Percentiles rank a stretch among this genome's conserved stretches.
phyloP scores from a whole-genome alignment of 371 early-diverging fungal genomes.

The Mucor irregularis region DNA sequence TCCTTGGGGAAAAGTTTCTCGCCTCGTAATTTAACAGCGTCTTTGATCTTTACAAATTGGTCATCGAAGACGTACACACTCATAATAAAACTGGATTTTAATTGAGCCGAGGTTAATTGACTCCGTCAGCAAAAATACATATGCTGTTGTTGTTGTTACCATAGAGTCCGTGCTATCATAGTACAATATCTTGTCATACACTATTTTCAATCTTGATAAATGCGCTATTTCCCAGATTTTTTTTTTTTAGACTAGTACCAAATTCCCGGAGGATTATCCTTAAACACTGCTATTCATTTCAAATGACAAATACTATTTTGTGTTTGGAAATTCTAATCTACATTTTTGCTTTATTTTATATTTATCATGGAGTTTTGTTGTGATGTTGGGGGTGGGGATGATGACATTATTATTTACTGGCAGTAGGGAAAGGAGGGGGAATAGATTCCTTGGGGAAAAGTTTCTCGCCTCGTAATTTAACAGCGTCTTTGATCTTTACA shows the following conservation, averaged over 20 bases:
- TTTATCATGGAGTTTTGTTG: neutral
- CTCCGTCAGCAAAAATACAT: too few relatives aligned
- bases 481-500: constrained; percentile 85
- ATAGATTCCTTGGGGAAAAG: constrained; percentile 68
- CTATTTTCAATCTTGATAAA: too few relatives aligned
- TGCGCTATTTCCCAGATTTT: too few relatives aligned
- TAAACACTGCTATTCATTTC: too few relatives aligned
- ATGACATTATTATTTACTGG: constrained; percentile 32
- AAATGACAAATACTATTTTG: too few relatives aligned
- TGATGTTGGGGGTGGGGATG: neutral
- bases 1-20: constrained; percentile 70
- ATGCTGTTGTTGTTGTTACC: too few relatives aligned
- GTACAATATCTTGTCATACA: too few relatives aligned
- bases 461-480: constrained; percentile 72
- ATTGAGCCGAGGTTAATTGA: too few relatives aligned
- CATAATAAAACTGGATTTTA: too few relatives aligned
- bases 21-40: constrained; percentile 81
- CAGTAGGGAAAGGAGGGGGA: constrained; percentile 80
- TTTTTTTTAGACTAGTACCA: too few relatives aligned
- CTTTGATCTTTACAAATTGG: constrained; percentile 81
- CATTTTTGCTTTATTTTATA: constrained; percentile 6
- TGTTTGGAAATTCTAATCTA: constrained; percentile 6
- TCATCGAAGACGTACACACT: constrained; percentile 55
- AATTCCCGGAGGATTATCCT: too few relatives aligned
- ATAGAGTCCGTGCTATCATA: too few relatives aligned